Base-by-base conservation (phyloP, 768 basidiomycete species). In the Macrolepiota albuminosa region DNA sequence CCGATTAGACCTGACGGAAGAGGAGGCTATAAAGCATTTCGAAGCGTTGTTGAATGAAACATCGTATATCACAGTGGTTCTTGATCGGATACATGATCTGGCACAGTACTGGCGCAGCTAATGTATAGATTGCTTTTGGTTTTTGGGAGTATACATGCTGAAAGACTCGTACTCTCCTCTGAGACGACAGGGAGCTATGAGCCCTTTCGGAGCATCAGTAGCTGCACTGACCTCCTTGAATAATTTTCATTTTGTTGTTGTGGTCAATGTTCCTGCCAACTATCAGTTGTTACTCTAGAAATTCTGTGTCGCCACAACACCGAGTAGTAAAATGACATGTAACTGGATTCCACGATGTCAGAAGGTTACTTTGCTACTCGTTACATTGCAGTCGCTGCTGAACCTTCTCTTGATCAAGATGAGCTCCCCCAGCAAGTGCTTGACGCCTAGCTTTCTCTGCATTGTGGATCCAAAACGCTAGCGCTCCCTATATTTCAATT, bases 1-100 rank as follows among this genome's bases (percentile, higher is more conserved):
- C 75, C 82, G 94, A 61, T 75, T 98, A 54, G 93, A 97, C 71
- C 79, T 98, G 43, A 92, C 91, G 6, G 96, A 98, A 72, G 95
- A 97, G 72, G 92, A 97, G 70, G 96, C 97, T 3, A 95, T 98
- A 74, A 94, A 97, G 73, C 92, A 96, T 69, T 97, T 98, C 68
- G 95, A 98, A 75, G 83, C 87, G 7, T 70, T 98, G 52, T 75
- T 99, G 61, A 97, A 96, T 69, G 95, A 98, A 71, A 97, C 93
- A 3, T 93, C 91, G 31, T 95, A 97, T 71, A 84, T 98, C 63
- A 91, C 95, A 0, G 92, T 90, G 31, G 89, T 98, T 50, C 78
- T 98, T 64, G 97, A 98, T 74, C 81, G 91, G 66, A 93, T 98
- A 66, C 97, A 98, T 69, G 90, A 93, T 67, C 75, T 91, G 68